These are phyloP conservation scores for Hansenula lynferdii DNA, from an alignment of 1,139 yeast genomes.

Conservation along the genomic window DNA sequence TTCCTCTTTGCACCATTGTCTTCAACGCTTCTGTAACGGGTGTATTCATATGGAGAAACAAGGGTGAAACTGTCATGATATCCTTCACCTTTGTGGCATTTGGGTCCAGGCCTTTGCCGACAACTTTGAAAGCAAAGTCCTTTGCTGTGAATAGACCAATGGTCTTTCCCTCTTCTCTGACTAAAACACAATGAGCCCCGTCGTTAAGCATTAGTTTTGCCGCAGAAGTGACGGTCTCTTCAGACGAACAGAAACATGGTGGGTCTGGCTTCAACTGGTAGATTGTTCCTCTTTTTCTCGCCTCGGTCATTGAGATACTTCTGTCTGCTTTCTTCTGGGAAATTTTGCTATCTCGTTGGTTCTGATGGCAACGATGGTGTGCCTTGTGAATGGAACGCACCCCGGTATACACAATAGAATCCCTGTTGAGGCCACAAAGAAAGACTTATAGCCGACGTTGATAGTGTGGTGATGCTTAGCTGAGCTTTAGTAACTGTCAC, in stretches of 20 bases:
- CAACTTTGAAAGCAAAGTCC: constrained; percentile 54
- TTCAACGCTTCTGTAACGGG: constrained; percentile 34
- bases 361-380: too few species aligned
- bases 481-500: too few species aligned
- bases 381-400: too few species aligned
- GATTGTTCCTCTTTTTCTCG: constrained; percentile 12
- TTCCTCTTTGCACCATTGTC: constrained; percentile 32
- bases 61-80: constrained; percentile 33
- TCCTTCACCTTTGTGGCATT: constrained; percentile 23
- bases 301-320: constrained; percentile 2
- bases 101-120: constrained; percentile 24
- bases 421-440: too few species aligned
- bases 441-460: too few species aligned
- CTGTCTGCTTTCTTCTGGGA: too few species aligned
- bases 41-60: constrained; percentile 27
- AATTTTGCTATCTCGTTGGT: too few species aligned
- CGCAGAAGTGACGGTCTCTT: constrained; percentile 43
- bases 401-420: too few species aligned
- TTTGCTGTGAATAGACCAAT: constrained; percentile 66
- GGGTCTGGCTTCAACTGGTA: constrained; percentile 39
- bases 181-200: constrained; percentile 43
- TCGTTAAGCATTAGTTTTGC: constrained; percentile 50
- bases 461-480: too few species aligned
- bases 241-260: constrained; percentile 44
- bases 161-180: constrained; percentile 27